These are phyloP conservation scores for Pythium apleroticum DNA, from an alignment of 352 stramenopile species.

Conservation along the genomic window DNA sequence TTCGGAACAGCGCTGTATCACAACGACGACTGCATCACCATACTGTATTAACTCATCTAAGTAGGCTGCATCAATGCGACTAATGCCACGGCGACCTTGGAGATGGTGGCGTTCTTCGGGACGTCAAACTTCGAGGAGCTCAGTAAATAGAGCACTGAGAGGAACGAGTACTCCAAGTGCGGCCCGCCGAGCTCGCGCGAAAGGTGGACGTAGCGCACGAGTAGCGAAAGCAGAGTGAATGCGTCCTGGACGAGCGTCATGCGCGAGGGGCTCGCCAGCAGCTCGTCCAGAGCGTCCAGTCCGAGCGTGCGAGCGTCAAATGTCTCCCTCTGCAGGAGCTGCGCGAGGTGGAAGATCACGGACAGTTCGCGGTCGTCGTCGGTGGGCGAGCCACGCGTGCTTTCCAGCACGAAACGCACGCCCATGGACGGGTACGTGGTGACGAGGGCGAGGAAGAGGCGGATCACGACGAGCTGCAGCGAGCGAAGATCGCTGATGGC, in stretches of 20 bases:
- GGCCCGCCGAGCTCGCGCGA: constrained; percentile 45
- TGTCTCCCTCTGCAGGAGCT: constrained; percentile 62
- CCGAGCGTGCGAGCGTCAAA: constrained; percentile 46
- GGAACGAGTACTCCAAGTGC: constrained; percentile 56
- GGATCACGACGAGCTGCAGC: constrained; percentile 62
- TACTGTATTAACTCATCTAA: neutral
- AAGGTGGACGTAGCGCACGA: constrained; percentile 73
- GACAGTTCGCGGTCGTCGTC: constrained; percentile 57
- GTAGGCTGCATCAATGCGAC: constrained; percentile 27
- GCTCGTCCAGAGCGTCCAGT: constrained; percentile 27
- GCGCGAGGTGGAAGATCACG: constrained; percentile 60
- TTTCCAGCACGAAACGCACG: constrained; percentile 70
- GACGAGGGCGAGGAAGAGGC: constrained; percentile 54
- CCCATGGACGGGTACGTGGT: constrained; percentile 58
- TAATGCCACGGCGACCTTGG: constrained; percentile 47
- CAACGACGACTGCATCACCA: neutral
- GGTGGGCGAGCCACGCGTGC: constrained; percentile 45
- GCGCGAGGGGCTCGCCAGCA: constrained; percentile 33
- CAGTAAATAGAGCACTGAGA: constrained; percentile 53
- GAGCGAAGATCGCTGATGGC: constrained; percentile 14
- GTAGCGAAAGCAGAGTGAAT: constrained; percentile 55
- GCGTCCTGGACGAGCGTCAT: constrained; percentile 51
- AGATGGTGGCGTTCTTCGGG: constrained; percentile 46
- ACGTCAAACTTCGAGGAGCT: constrained; percentile 36
- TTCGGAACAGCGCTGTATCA: constrained; percentile 5